These are phyloP conservation scores for Lasiodiplodia citricola DNA, from an alignment of 2,329 filamentous ascomycete genomes.

Conservation along the genomic window DNA sequence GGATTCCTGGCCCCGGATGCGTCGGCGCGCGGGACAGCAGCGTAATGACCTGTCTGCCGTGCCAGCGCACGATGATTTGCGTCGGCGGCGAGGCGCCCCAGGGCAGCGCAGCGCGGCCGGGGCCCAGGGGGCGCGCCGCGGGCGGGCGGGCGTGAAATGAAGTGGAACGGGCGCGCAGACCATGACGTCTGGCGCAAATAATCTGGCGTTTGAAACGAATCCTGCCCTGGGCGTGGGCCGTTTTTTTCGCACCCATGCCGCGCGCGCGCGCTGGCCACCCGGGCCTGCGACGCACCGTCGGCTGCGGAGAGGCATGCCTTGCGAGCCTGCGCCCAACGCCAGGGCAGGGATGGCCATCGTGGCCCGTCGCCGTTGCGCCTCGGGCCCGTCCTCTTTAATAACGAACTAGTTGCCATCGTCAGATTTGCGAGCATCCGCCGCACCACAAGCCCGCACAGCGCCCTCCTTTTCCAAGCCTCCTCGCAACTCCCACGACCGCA, in stretches of 20 bases:
- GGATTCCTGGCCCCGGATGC: conserved; percentile 18
- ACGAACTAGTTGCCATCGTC: conserved; percentile 22
- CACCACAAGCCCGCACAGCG: background rate
- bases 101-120: background rate
- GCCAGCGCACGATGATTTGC: conserved; percentile 9
- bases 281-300: background rate
- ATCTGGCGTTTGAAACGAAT: conserved; percentile 17
- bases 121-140: background rate
- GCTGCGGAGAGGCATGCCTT: conserved; percentile 8
- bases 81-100: background rate
- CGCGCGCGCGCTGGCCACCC: background rate
- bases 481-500: conserved; percentile 2
- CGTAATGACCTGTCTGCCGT: conserved; percentile 7
- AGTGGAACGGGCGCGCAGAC: conserved; percentile 14
- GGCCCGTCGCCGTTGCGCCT: conserved; percentile 21
- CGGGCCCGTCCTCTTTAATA: conserved; percentile 24
- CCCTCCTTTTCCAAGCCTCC: conserved; percentile 10
- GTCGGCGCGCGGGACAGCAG: background rate
- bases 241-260: conserved; percentile 3
- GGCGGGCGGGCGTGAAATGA: conserved; percentile 7
- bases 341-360: conserved; percentile 17
- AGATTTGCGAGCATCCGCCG: conserved; percentile 19
- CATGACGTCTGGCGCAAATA: conserved; percentile 3
- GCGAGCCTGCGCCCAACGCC: conserved; percentile 12
- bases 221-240: conserved; percentile 4